phyloP scores from a whole-genome alignment of 805 yeast genomes.

The Starmerella sp. region DNA sequence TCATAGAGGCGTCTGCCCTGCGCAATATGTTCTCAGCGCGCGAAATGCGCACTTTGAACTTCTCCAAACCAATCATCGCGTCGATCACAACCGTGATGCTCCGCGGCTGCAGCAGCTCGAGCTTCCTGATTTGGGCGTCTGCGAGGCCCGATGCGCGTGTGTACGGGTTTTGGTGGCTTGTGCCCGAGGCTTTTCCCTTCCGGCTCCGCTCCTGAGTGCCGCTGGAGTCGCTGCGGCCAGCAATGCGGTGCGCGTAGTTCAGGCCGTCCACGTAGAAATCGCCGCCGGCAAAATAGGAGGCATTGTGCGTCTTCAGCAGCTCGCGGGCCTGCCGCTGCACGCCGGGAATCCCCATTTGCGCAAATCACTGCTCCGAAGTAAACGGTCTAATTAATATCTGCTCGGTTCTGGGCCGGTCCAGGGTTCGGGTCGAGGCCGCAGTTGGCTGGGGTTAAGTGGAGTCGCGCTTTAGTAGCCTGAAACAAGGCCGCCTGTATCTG shows the following conservation, averaged over 20 bases:
- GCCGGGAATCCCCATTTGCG: constrained; percentile 3
- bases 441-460: no score
- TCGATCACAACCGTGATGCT: constrained; percentile 4
- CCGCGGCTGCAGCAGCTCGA: background rate
- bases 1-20: background rate
- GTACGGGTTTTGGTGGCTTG: background rate
- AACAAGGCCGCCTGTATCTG: no score
- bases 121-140: background rate
- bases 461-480: no score
- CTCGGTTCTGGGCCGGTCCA: no score
- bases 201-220: background rate
- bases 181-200: background rate
- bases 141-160: background rate
- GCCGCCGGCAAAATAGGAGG: background rate
- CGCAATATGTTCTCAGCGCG: background rate
- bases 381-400: no score
- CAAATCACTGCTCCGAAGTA: no score
- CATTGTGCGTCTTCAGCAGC: background rate
- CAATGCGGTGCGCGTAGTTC: constrained; percentile 1
- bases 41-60: constrained; percentile 4
- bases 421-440: no score
- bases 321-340: background rate
- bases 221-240: background rate
- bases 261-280: constrained; percentile 6
- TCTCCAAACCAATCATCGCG: constrained; percentile 2